Evolutionary conservation across 1,284 basidiomycete species (phyloP), one percentile per base, ranked within the genome.

Genomic region (Neonothopanus nambi): DNA sequence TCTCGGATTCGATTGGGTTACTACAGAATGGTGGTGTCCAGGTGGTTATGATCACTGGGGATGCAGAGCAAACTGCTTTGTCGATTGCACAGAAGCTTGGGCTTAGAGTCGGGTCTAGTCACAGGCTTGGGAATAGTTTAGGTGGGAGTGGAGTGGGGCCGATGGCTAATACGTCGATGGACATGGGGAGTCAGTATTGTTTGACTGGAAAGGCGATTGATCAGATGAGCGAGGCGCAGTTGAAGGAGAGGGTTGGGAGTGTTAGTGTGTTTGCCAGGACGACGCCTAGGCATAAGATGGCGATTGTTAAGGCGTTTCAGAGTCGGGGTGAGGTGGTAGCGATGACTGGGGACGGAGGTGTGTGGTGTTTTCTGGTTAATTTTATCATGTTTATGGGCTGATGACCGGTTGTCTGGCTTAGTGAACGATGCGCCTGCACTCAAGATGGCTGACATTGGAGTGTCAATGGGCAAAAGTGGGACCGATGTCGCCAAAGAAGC

Each of bases 401-500:
- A 83, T 83, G 50, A 50, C 28, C 9, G n/a, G 15, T 28, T 35
- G 44, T 43, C 13, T 44, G 17, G n/a, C 20, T 18, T 21, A 51
- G 96, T 99, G 11, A 98, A 99, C 67, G 96, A 99, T 64, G 94
- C 96, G 0, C 95, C 95, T 5, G 95, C 95, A 17, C 76, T 98
- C 58, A 97, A 96, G 71, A 94, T 95, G 91, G 95, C 96, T 3
- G 95, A 98, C 66, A 98, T 99, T 61, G 96, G 96, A 20, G 87
- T 99, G 47, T 91, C 92, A 37, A 98, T 99, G 95, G 96, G 96
- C 54, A 92, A 90, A 70, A 91, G 89, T 55, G 96, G 95, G 3
- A 98, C 96, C 3, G 96, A 99, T 65, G 96, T 99, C 6, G 95
- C 96, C 23, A 98, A 98, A 72, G 95, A 98, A 73, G 95, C 96